Percentiles rank a stretch among this genome's conserved stretches.
phyloP scores from a whole-genome alignment of 2,329 filamentous ascomycete species.

The Pseudonectria buxi region DNA sequence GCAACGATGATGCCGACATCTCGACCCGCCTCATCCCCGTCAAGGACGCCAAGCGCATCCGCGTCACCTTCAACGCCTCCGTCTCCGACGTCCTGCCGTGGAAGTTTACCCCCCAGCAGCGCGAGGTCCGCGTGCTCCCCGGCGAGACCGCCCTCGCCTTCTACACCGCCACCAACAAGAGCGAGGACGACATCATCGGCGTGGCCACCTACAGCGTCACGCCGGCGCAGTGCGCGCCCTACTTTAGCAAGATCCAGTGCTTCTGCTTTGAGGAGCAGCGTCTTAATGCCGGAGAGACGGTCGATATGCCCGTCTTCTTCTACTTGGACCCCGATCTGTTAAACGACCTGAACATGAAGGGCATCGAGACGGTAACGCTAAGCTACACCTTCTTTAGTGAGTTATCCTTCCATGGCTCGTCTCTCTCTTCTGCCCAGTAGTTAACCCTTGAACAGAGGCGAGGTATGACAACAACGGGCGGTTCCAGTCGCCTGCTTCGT shows the following conservation, averaged over 20 bases:
- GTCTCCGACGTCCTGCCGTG: constrained; percentile 93
- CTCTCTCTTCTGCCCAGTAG: constrained; percentile 3
- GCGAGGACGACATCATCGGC: constrained; percentile 88
- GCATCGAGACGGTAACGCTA: constrained; percentile 89
- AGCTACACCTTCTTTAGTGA: constrained; percentile 98
- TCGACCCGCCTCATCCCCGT: constrained; percentile 75
- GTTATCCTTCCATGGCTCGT: constrained; percentile 28
- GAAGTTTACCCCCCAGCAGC: constrained; percentile 96
- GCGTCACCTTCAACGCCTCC: constrained; percentile 92
- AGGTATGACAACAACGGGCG: constrained; percentile 41
- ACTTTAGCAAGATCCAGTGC: constrained; percentile 99
- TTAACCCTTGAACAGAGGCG: constrained; percentile 36
- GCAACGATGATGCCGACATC: constrained; percentile 53
- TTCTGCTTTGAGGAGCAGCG: constrained; percentile 99
- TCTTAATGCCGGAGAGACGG: constrained; percentile 87
- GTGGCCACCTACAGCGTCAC: constrained; percentile 98
- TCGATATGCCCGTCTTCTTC: constrained; percentile 99
- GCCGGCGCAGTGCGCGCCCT: constrained; percentile 88
- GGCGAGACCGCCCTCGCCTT: constrained; percentile 96
- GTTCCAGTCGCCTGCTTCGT: constrained; percentile 32
- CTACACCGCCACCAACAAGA: constrained; percentile 92
- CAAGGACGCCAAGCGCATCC: constrained; percentile 72
- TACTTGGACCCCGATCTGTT: constrained; percentile 95
- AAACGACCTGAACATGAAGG: constrained; percentile 86
- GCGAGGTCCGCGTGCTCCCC: constrained; percentile 88